Evolutionary conservation across 2,329 filamentous ascomycete genomes (phyloP).

Genomic region (Fusarium foetens): DNA sequence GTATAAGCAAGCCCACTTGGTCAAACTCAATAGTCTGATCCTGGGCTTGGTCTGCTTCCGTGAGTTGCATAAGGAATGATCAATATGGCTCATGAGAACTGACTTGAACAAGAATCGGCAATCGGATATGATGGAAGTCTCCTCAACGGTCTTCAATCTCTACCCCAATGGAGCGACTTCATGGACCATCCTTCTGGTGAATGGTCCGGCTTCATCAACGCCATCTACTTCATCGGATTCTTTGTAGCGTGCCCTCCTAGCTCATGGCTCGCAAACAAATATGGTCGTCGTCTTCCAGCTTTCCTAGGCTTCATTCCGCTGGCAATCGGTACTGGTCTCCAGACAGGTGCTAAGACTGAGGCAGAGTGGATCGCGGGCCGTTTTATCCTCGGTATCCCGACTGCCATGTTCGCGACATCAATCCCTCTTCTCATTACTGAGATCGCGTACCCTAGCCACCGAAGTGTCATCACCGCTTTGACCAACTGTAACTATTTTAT

Average conservation of each 20-base stretch:
- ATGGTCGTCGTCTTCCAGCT: conserved; percentile 5
- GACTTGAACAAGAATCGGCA: background rate
- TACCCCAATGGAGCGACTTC: conserved; percentile 10
- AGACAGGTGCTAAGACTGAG: conserved; percentile 6
- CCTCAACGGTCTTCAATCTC: conserved; percentile 11
- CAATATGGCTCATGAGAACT: background rate
- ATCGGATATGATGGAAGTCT: conserved; percentile 19
- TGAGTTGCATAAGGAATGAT: background rate
- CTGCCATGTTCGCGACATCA: conserved; percentile 15
- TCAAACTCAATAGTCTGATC: conserved; percentile 10
- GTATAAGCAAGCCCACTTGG: conserved; percentile 11
- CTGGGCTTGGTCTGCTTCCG: conserved; percentile 17
- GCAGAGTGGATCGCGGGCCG: conserved; percentile 13
- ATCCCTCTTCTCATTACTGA: conserved; percentile 10
- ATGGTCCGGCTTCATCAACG: conserved; percentile 24
- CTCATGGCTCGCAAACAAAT: conserved; percentile 19
- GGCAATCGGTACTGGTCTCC: background rate
- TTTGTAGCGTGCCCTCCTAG: background rate
- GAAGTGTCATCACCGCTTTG: conserved; percentile 15
- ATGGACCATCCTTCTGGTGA: conserved; percentile 11
- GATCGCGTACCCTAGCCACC: conserved; percentile 2
- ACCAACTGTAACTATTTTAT: conserved; percentile 20
- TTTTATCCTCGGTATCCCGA: conserved; percentile 9
- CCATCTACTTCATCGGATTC: conserved; percentile 16
- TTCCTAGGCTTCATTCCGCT: conserved; percentile 1